A percentile compares a stretch with the other conserved stretches of the same genome.
phyloP scores from a whole-genome alignment of 1,284 basidiomycete genomes.

The Boletus sp. region DNA sequence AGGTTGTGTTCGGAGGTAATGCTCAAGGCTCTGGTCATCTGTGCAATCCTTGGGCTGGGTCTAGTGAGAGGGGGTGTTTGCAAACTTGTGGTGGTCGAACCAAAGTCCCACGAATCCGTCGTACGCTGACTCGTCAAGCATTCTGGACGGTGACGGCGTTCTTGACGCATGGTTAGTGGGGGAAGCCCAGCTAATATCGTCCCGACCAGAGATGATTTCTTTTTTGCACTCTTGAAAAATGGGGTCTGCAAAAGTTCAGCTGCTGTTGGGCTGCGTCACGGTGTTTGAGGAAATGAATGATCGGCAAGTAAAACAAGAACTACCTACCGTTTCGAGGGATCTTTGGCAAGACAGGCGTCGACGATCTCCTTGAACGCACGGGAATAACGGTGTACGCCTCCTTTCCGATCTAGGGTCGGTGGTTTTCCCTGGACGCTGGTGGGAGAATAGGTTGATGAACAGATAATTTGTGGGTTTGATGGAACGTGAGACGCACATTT shows the following conservation, averaged over 20 bases:
- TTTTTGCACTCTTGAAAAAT: slow-evolving; percentile 79
- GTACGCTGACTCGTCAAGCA: slow-evolving; percentile 21
- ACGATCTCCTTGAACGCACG: slow-evolving; percentile 80
- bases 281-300: neutral
- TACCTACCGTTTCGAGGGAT: slow-evolving; percentile 65
- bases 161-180: slow-evolving; percentile 67
- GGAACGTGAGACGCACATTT: slow-evolving; percentile 51
- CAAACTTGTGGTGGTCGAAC: slow-evolving; percentile 13
- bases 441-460: slow-evolving; percentile 15
- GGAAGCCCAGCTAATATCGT: slow-evolving; percentile 71
- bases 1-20: slow-evolving; percentile 2
- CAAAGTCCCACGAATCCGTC: slow-evolving; percentile 35
- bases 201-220: slow-evolving; percentile 69
- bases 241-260: slow-evolving; percentile 73
- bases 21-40: slow-evolving; percentile 3
- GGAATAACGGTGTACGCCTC: slow-evolving; percentile 76
- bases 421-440: slow-evolving; percentile 66
- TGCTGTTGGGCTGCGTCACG: slow-evolving; percentile 61
- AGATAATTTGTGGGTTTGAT: slow-evolving; percentile 4
- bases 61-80: slow-evolving; percentile 9
- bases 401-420: slow-evolving; percentile 71
- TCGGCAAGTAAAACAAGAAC: neutral
- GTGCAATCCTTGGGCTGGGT: slow-evolving; percentile 1
- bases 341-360: slow-evolving; percentile 78
- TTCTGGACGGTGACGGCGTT: slow-evolving; percentile 37